A percentile compares a stretch with the other conserved stretches of the same genome.
phyloP scores from a whole-genome alignment of 2,329 filamentous ascomycete genomes.

The Alternaria sp. region DNA sequence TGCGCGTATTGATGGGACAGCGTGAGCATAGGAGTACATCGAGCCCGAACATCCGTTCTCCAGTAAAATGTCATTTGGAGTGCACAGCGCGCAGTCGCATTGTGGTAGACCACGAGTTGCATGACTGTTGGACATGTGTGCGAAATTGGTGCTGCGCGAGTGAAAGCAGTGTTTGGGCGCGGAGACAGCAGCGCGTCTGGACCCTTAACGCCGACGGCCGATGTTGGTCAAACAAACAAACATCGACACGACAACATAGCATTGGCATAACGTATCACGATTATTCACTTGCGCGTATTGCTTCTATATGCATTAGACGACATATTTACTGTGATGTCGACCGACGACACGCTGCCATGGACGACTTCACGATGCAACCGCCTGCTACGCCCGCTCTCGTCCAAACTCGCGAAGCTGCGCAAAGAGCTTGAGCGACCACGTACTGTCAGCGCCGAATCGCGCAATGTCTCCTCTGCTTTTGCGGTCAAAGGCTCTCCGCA shows the following conservation, averaged over 20 bases:
- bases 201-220: conserved; percentile 22
- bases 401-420: conserved; percentile 49
- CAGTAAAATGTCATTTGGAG: not conserved
- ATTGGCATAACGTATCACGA: conserved; percentile 8
- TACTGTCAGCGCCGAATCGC: conserved; percentile 24
- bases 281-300: not conserved
- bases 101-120: not conserved
- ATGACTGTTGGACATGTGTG: not conserved
- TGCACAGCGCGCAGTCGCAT: not conserved
- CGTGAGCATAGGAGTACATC: not conserved
- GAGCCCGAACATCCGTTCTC: not conserved
- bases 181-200: conserved; percentile 5
- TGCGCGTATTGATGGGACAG: not conserved
- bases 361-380: conserved; percentile 53
- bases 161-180: not conserved
- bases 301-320: conserved; percentile 21
- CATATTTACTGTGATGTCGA: conserved; percentile 37
- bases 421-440: conserved; percentile 40
- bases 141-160: not conserved
- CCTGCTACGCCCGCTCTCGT: conserved; percentile 51
- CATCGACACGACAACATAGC: conserved; percentile 10
- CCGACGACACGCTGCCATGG: conserved; percentile 47
- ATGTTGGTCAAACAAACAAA: conserved; percentile 25
- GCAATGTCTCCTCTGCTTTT: conserved; percentile 29
- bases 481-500: conserved; percentile 33